These are phyloP conservation scores for Entomortierella beljakovae DNA, from an alignment of 192 early-diverging fungal species.

Conservation along the genomic window DNA sequence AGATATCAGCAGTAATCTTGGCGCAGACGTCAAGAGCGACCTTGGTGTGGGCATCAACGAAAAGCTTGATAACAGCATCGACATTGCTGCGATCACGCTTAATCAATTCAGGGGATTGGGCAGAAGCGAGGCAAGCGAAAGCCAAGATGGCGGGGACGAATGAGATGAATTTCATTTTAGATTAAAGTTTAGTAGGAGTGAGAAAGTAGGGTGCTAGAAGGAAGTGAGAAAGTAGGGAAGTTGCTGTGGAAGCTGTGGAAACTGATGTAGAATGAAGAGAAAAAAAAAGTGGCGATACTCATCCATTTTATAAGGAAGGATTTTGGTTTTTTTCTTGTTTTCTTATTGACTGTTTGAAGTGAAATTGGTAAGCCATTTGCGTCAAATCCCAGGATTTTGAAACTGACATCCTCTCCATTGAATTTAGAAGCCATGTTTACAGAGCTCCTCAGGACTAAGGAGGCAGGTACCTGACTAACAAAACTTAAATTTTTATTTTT, in stretches of 20 bases:
- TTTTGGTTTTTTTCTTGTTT: constrained; percentile 20
- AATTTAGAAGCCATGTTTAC: no score
- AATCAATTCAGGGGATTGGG: no score
- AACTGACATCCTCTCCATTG: no score
- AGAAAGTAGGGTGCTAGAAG: not conserved
- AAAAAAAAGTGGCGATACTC: constrained; percentile 6
- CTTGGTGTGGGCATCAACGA: constrained; percentile 14
- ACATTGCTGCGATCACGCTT: constrained; percentile 16
- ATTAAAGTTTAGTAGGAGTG: not conserved
- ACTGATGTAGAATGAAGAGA: constrained; percentile 30
- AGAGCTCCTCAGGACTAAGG: no score
- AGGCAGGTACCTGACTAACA: no score
- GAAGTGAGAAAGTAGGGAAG: constrained; percentile 10
- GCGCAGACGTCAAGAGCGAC: constrained; percentile 4
- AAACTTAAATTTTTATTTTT: no score
- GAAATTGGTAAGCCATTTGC: not conserved
- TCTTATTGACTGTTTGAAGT: not conserved
- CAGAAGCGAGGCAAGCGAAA: no score
- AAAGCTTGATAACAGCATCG: constrained; percentile 24
- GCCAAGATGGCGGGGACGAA: constrained; percentile 52
- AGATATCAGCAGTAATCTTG: constrained; percentile 19
- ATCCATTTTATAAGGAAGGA: constrained; percentile 20
- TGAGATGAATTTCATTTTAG: constrained; percentile 38
- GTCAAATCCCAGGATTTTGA: not conserved
- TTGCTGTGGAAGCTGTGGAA: constrained; percentile 52